phyloP scores from a whole-genome alignment of 208 protist species.

The Herpetomonas samuelpessoai region DNA sequence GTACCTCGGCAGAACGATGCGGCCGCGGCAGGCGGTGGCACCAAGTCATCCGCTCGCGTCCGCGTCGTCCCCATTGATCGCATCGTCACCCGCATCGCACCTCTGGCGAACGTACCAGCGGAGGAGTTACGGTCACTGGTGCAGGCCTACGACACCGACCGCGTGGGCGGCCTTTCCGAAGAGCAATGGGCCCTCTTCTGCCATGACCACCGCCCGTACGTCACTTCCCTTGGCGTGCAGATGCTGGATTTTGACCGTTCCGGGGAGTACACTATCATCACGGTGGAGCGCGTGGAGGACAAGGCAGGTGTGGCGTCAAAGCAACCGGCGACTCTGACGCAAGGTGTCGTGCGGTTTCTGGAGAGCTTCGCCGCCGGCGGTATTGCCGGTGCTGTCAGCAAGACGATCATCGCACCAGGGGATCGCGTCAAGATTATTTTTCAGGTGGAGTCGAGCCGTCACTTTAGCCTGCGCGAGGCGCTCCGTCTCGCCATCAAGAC shows the following conservation, averaged over 20 bases:
- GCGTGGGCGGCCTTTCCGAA: slow-evolving; percentile 59
- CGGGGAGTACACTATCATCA: slow-evolving; percentile 56
- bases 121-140: slow-evolving; percentile 43
- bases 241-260: slow-evolving; percentile 61
- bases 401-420: slow-evolving; percentile 91
- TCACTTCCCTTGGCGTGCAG: slow-evolving; percentile 52
- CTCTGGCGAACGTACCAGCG: slow-evolving; percentile 42
- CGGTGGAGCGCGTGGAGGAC: slow-evolving; percentile 14
- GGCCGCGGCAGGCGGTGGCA: no score
- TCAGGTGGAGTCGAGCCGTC: slow-evolving; percentile 81
- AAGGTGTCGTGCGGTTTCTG: slow-evolving; percentile 64
- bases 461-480: slow-evolving; percentile 68
- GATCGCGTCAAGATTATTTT: slow-evolving; percentile 96
- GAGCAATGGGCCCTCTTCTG: slow-evolving; percentile 73
- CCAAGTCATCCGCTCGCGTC: no score
- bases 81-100: slow-evolving; percentile 45
- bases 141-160: slow-evolving; percentile 47
- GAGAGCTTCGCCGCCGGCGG: slow-evolving; percentile 93
- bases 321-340: slow-evolving; percentile 1
- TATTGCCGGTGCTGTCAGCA: slow-evolving; percentile 92
- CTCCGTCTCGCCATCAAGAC: slow-evolving; percentile 63
- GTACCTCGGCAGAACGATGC: no score
- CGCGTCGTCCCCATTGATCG: slow-evolving; percentile 55
- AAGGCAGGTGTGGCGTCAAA: neutral
- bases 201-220: slow-evolving; percentile 48